Evolutionary conservation across 768 basidiomycete species (phyloP).

Genomic region (Suillus ampliporus): DNA sequence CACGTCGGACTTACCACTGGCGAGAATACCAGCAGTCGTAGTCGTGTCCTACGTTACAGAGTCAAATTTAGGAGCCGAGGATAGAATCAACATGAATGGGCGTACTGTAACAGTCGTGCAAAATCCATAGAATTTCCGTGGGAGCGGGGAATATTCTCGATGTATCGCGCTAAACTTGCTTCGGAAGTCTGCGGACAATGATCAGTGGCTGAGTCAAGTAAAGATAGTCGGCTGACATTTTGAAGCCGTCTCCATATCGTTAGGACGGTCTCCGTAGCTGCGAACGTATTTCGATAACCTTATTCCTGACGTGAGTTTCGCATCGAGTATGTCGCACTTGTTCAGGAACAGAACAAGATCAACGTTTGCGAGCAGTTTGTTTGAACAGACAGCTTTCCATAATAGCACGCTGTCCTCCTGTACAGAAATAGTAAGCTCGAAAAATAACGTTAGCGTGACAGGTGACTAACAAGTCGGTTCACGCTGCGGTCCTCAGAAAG

Average conservation of each 20-base stretch:
- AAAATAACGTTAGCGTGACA: background rate
- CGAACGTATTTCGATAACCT: constrained; percentile 70
- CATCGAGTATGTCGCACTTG: constrained; percentile 76
- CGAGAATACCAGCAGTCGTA: constrained; percentile 78
- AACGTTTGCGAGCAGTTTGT: constrained; percentile 71
- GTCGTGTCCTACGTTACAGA: constrained; percentile 57
- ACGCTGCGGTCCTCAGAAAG: constrained; percentile 56
- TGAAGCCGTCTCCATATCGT: constrained; percentile 71
- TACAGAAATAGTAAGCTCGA: background rate
- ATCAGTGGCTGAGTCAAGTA: background rate
- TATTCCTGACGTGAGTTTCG: constrained; percentile 69
- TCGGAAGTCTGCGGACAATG: constrained; percentile 56
- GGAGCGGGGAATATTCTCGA: constrained; percentile 73
- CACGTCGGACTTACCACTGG: constrained; percentile 58
- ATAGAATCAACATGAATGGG: constrained; percentile 1
- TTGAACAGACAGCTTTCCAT: constrained; percentile 76
- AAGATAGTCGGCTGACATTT: constrained; percentile 54
- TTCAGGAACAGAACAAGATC: constrained; percentile 83
- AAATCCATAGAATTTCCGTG: constrained; percentile 79
- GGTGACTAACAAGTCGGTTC: constrained; percentile 50
- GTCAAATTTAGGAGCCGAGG: background rate
- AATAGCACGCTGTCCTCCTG: constrained; percentile 80
- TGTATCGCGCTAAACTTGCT: constrained; percentile 79
- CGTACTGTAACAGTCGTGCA: constrained; percentile 76
- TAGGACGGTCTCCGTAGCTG: constrained; percentile 70